These are phyloP conservation scores for Chrysoporthe cubensis DNA, from an alignment of 2,329 filamentous ascomycete species.

Conservation along the genomic window DNA sequence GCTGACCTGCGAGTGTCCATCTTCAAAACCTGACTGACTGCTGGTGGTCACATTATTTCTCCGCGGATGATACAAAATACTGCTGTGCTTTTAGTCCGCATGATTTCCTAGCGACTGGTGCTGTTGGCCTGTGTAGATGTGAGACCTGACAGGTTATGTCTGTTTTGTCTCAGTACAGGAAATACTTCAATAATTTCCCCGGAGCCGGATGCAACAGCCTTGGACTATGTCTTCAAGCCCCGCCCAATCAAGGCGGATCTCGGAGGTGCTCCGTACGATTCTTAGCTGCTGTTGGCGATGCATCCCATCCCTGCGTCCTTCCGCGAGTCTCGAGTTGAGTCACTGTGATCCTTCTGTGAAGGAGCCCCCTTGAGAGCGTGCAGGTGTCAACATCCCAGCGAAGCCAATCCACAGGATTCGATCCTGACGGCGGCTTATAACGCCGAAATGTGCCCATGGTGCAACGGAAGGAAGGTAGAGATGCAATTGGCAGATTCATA, in stretches of 20 bases:
- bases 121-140: no score
- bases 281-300: background rate
- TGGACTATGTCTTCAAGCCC: background rate
- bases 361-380: background rate
- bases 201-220: background rate
- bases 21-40: no score
- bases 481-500: background rate
- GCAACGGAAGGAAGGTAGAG: background rate
- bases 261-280: background rate
- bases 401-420: background rate
- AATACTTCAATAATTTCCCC: background rate
- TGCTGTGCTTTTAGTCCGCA: no score
- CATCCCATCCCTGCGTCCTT: constrained; percentile 1
- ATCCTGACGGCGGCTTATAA: background rate
- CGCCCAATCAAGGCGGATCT: background rate
- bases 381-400: background rate
- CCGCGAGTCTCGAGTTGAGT: background rate
- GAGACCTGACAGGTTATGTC: no score
- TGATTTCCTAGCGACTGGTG: no score
- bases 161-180: background rate
- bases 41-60: no score
- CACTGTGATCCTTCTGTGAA: background rate
- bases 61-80: no score
- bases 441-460: background rate
- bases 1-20: no score